Evolutionary conservation across 2,329 filamentous ascomycete species (phyloP).

Genomic region (Grosmannia serpens): DNA sequence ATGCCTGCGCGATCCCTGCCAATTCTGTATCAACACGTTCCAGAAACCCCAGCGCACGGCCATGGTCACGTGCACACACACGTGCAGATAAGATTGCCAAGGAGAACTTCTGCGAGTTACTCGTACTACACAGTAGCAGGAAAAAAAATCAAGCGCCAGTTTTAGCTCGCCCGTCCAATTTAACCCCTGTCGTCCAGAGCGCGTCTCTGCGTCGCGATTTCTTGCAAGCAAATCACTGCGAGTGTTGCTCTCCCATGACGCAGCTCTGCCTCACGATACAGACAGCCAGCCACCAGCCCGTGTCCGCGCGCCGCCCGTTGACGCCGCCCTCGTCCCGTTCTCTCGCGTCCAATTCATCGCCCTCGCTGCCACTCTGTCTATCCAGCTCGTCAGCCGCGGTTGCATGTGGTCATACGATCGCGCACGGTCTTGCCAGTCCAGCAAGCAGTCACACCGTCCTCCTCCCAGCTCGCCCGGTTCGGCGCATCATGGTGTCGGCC

Average conservation of each 20-base stretch:
- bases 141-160: not conserved
- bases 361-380: not conserved
- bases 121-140: too few relatives aligned
- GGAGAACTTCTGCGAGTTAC: too few relatives aligned
- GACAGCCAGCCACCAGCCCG: not conserved
- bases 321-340: not conserved
- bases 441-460: not conserved
- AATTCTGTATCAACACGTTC: not conserved
- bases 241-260: not conserved
- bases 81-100: not conserved
- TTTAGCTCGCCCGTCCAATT: not conserved
- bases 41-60: not conserved
- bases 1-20: not conserved
- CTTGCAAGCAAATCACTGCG: not conserved
- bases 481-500: slow-evolving; percentile 8
- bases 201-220: not conserved
- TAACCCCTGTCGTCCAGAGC: slow-evolving; percentile 1
- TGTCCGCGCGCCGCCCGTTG: not conserved
- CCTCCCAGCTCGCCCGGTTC: not conserved
- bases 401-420: not conserved
- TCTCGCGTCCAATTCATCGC: not conserved
- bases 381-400: not conserved
- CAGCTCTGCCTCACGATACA: not conserved
- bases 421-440: not conserved
- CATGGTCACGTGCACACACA: not conserved